Conservation (phyloP, 441 rosid species). For the Arabidopsis lyrata region DNA sequence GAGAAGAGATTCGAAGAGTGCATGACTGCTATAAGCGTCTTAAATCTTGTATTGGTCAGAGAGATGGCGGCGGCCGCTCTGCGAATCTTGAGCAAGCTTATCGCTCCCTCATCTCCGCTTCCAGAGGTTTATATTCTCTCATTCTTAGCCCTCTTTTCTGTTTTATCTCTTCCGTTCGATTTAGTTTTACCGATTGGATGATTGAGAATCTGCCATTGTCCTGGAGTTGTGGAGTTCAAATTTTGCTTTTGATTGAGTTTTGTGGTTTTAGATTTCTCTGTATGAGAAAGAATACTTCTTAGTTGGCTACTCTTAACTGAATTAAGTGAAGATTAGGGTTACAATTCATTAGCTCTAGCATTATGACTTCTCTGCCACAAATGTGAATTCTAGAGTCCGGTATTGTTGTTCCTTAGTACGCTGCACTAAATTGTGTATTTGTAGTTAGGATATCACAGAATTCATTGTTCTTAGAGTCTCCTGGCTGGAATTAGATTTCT, state of each 20-base stretch:
- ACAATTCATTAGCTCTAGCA: too few species aligned
- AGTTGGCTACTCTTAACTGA: conserved; percentile 1
- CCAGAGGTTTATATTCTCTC: conserved; percentile 59
- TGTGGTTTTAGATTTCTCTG: conserved; percentile 8
- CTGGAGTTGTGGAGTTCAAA: conserved; percentile 8
- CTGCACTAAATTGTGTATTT: conserved; percentile 5
- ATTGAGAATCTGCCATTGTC: not conserved
- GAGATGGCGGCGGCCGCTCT: conserved; percentile 60
- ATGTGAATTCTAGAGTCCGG: too few species aligned
- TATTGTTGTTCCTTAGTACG: not conserved
- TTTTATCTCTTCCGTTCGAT: not conserved
- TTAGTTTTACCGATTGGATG: not conserved
- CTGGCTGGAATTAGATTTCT: conserved; percentile 4
- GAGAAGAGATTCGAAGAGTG: conserved; percentile 81
- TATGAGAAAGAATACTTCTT: not conserved
- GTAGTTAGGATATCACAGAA: conserved; percentile 4
- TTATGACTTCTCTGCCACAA: too few species aligned
- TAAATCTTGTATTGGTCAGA: conserved; percentile 65
- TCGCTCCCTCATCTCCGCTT: conserved; percentile 75
- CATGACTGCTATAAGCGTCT: conserved; percentile 83
- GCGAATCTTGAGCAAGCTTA: conserved; percentile 77
- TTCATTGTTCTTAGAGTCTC: conserved; percentile 8
- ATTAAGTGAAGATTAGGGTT: conserved; percentile 20
- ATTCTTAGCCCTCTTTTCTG: not conserved
- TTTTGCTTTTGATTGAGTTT: not conserved